Evolutionary conservation across 257 asterid genomes (phyloP), one percentile per base, ranked within the genome.

Genomic region (Apocynum venetum): DNA sequence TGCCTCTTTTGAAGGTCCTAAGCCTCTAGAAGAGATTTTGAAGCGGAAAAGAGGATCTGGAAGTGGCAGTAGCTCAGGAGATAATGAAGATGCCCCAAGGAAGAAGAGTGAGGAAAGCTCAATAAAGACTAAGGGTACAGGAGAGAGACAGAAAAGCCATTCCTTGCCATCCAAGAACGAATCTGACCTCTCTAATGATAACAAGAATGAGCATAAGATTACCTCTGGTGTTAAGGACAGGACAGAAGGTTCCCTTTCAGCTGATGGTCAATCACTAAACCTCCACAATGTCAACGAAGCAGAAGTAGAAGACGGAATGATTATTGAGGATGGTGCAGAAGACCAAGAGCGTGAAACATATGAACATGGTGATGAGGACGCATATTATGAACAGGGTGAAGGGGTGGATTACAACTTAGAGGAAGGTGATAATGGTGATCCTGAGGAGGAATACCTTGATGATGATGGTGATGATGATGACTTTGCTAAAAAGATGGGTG

Each of bases 401-500:
- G 97, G 89, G 47, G 96, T 89, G 77, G 90, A 84, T 46, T 83
- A 70, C 69, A 89, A 81, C 69, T 48, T 88, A 70, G 90, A 88
- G 12, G 96, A 89, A 40, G 94, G 85, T 36, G 96, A 92, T 78
- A 92, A 89, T 84, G 81, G 73, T 55, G 87, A 83, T 12, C 77
- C 78, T 36, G 93, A 80, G 15, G 96, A 80, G 44, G 96, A 90
- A 65, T 90, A 87, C 76, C 80, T 82, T 10, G 93, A 89, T 10
- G 97, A 86, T 0, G 94, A 80, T 0, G 88, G 53, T 1, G 61
- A 55, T 0, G 61, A 55, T 0, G 96, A 93, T 0, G 97, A 93
- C 77, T 93, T 93, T 76, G 97, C 97, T 8, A 93, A 93, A 86
- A 93, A 93, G 94, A 89, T 93, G 97, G 97, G 96, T 4, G 96